A percentile compares a stretch with the other conserved stretches of the same genome.
phyloP scores from a whole-genome alignment of 2,329 filamentous ascomycete genomes.

The Pyricularia grisea region DNA sequence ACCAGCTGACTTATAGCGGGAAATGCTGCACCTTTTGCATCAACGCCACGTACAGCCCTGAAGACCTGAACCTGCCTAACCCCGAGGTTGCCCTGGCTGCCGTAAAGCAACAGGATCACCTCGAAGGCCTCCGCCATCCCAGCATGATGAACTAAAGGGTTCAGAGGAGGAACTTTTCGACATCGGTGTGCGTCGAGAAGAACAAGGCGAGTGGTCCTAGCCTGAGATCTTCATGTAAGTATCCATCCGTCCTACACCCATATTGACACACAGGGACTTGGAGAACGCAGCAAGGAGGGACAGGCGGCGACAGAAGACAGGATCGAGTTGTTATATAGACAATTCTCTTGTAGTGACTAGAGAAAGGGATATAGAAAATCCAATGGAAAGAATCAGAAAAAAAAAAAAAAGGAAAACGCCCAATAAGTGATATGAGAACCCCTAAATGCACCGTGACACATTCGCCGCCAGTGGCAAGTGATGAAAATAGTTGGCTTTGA shows the following conservation, averaged over 20 bases:
- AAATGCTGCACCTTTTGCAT: not conserved
- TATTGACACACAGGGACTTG: not conserved
- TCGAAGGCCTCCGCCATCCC: not conserved
- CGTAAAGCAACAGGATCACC: not conserved
- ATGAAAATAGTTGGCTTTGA: not conserved
- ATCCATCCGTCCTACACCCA: not conserved
- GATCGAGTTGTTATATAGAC: not conserved
- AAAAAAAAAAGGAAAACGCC: not conserved
- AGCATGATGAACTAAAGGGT: not conserved
- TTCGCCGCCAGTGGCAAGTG: not conserved
- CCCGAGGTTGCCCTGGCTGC: not conserved
- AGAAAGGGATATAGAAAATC: not conserved
- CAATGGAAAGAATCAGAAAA: not conserved
- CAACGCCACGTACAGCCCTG: not conserved
- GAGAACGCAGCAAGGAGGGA: not conserved
- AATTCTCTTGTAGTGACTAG: not conserved
- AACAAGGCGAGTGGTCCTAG: not conserved
- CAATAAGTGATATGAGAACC: not conserved
- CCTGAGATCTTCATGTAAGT: not conserved
- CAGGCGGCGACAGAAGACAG: not conserved
- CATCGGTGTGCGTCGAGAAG: not conserved
- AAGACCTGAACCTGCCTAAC: too few relatives aligned
- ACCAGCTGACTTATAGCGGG: not conserved
- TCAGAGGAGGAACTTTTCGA: not conserved
- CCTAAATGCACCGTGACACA: slow-evolving; percentile 2